A percentile compares a stretch with the other conserved stretches of the same genome.
Conservation (phyloP, 179 eudicot species). For the Dionaea muscipula region DNA sequence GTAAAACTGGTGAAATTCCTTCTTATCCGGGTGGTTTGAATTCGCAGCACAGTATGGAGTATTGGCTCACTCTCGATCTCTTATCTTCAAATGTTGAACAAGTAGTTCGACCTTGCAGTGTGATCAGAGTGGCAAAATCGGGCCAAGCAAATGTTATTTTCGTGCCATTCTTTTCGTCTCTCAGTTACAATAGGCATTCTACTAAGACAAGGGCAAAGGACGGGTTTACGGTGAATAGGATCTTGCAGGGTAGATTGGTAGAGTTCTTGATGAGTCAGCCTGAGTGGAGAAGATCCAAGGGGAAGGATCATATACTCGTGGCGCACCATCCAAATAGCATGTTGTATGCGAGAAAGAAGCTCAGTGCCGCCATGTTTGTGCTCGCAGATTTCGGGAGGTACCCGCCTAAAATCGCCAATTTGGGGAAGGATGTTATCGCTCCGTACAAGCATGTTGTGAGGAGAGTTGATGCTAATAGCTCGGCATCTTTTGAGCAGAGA, state of each 20-base stretch:
- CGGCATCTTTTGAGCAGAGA: conserved; percentile 51
- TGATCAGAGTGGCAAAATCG: conserved; percentile 50
- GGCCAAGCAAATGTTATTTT: conserved; percentile 64
- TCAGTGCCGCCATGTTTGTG: conserved; percentile 66
- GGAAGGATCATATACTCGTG: conserved; percentile 71
- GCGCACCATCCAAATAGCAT: conserved; percentile 98
- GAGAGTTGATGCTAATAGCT: conserved; percentile 26
- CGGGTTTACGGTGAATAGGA: conserved; percentile 35
- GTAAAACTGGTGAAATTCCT: conserved; percentile 36
- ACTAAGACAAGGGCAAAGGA: conserved; percentile 42
- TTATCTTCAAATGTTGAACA: conserved; percentile 43
- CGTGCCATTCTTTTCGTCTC: conserved; percentile 87
- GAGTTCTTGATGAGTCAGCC: conserved; percentile 41
- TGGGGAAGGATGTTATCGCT: conserved; percentile 83
- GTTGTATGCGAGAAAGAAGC: conserved; percentile 55
- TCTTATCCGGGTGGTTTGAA: conserved; percentile 88
- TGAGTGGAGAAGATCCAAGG: conserved; percentile 69
- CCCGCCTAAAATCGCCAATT: conserved; percentile 45
- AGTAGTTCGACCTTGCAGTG: conserved; percentile 54
- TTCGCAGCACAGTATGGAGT: conserved; percentile 84
- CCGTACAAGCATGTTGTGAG: conserved; percentile 87
- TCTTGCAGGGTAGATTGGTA: conserved; percentile 62
- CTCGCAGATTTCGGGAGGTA: conserved; percentile 99
- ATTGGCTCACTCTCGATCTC: conserved; percentile 97
- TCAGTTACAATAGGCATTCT: conserved; percentile 75